These are phyloP conservation scores for Hypoxylon sp. DNA, from an alignment of 2,329 filamentous ascomycete genomes.

Conservation along the genomic window DNA sequence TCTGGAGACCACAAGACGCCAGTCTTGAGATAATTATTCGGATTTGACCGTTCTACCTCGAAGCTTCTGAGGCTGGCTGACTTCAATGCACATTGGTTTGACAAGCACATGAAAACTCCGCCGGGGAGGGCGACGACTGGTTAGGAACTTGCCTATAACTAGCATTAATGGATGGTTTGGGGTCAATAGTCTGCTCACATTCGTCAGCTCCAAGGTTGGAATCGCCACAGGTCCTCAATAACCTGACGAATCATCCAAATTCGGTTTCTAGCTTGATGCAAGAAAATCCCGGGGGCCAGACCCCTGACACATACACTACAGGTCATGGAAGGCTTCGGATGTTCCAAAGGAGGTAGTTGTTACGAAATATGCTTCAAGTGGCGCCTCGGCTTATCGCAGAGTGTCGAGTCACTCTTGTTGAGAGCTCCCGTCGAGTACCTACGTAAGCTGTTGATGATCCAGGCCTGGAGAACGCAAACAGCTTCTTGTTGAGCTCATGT, in stretches of 20 bases:
- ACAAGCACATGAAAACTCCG: slow-evolving; percentile 13
- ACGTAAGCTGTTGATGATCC: slow-evolving; percentile 2
- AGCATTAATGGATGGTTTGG: slow-evolving; percentile 16
- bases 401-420: background rate
- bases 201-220: slow-evolving; percentile 9
- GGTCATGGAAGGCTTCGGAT: slow-evolving; percentile 29
- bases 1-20: background rate
- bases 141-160: slow-evolving; percentile 22
- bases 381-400: slow-evolving; percentile 27
- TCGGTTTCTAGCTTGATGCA: slow-evolving; percentile 34
- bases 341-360: slow-evolving; percentile 36
- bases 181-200: slow-evolving; percentile 18
- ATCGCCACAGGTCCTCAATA: slow-evolving; percentile 26
- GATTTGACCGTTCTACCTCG: slow-evolving; percentile 5
- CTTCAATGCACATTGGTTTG: slow-evolving; percentile 15
- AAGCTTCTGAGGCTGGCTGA: background rate
- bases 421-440: background rate
- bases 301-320: slow-evolving; percentile 30
- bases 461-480: background rate
- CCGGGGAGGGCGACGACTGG: slow-evolving; percentile 18
- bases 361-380: slow-evolving; percentile 42
- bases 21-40: slow-evolving; percentile 13
- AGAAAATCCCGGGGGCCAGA: slow-evolving; percentile 18
- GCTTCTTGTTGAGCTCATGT: slow-evolving; percentile 14
- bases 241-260: slow-evolving; percentile 37